Evolutionary conservation across 176 grass and related monocot species (phyloP).

Genomic region (Ensete glaucum): DNA sequence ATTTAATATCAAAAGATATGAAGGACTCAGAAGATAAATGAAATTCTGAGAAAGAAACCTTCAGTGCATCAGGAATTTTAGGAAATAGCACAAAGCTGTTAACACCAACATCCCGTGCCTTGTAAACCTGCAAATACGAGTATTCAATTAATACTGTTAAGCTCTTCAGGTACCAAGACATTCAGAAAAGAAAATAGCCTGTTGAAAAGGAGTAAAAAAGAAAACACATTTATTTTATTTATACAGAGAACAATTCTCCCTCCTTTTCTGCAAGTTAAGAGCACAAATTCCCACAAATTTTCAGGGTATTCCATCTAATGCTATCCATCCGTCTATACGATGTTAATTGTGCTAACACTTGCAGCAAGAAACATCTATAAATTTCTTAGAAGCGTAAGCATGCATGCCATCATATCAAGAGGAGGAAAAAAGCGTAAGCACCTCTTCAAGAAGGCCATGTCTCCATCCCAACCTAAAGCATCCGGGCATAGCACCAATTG

Average conservation of each 20-base stretch:
- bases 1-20: conserved; percentile 7
- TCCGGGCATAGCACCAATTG: conserved; percentile 94
- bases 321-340: background rate
- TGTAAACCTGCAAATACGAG: conserved; percentile 69
- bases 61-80: conserved; percentile 94
- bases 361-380: background rate
- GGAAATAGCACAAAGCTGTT: conserved; percentile 94
- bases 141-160: background rate
- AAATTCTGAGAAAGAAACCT: conserved; percentile 40
- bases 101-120: conserved; percentile 82
- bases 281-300: too few species aligned
- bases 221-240: too few species aligned
- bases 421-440: conserved; percentile 17
- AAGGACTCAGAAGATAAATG: background rate
- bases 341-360: background rate
- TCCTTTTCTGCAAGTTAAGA: too few species aligned
- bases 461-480: conserved; percentile 94
- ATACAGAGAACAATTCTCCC: too few species aligned
- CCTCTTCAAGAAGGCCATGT: conserved; percentile 89
- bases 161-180: background rate
- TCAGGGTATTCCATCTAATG: background rate
- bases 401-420: background rate
- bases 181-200: background rate
- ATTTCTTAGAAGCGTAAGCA: background rate
- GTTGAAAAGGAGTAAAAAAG: too few species aligned